A percentile compares a stretch with the other conserved stretches of the same genome.
These are phyloP conservation scores for Epichloe hybrida DNA, from an alignment of 2,329 filamentous ascomycete species.

Conservation along the genomic window DNA sequence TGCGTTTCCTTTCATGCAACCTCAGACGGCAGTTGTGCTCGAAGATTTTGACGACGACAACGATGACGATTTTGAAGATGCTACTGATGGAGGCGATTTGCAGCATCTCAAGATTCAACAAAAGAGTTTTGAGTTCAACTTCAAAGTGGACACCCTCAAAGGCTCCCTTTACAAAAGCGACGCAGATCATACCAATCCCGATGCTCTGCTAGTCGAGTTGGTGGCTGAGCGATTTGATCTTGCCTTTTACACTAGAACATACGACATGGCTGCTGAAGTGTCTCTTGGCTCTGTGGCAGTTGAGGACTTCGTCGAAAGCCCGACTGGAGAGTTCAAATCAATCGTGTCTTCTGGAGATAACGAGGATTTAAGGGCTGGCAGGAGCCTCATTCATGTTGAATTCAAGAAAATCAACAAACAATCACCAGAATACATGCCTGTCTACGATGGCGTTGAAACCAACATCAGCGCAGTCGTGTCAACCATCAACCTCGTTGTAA, in stretches of 20 bases:
- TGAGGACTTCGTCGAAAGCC: constrained; percentile 88
- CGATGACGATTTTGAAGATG: constrained; percentile 54
- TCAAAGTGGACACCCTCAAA: constrained; percentile 86
- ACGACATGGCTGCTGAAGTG: constrained; percentile 88
- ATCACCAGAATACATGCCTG: constrained; percentile 84
- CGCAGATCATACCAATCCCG: constrained; percentile 58
- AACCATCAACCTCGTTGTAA: constrained; percentile 92
- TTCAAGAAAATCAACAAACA: constrained; percentile 80
- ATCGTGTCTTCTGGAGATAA: constrained; percentile 76
- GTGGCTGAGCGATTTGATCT: constrained; percentile 82
- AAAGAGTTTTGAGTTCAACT: constrained; percentile 89
- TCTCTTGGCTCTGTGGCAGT: constrained; percentile 75
- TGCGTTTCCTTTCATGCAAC: constrained; percentile 59
- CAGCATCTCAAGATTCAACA: constrained; percentile 65
- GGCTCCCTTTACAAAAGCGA: constrained; percentile 86
- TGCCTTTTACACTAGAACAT: constrained; percentile 75
- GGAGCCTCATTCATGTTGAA: constrained; percentile 77
- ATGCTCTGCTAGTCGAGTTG: constrained; percentile 76
- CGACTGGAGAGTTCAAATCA: constrained; percentile 83
- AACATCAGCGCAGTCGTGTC: constrained; percentile 86
- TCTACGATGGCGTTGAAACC: constrained; percentile 86
- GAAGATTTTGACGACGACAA: constrained; percentile 62
- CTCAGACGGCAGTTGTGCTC: constrained; percentile 64
- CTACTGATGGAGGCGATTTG: constrained; percentile 40
- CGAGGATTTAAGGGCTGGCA: constrained; percentile 60